These are phyloP conservation scores for Nakazawaea populi DNA, from an alignment of 805 yeast species.

Conservation along the genomic window DNA sequence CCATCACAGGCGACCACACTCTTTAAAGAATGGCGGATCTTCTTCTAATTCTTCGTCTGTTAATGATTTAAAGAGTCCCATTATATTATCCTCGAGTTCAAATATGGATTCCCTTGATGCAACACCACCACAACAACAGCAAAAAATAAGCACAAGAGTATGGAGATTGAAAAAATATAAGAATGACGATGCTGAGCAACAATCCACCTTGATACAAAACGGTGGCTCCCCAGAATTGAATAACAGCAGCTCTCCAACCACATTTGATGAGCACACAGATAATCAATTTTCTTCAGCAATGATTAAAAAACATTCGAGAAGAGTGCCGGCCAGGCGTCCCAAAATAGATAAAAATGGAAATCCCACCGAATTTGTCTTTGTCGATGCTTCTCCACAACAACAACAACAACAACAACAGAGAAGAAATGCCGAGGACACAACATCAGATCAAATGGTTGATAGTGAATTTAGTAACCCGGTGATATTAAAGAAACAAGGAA, in stretches of 20 bases:
- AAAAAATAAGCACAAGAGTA: conserved; percentile 11
- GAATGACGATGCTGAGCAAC: conserved; percentile 26
- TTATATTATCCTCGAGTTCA: neutral
- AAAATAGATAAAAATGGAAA: conserved; percentile 24
- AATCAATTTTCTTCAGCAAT: neutral
- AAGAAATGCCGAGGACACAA: neutral
- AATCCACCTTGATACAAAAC: conserved; percentile 23
- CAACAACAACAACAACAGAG: neutral
- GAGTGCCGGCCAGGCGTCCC: conserved; percentile 20
- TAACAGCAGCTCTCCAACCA: neutral
- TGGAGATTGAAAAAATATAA: conserved; percentile 26
- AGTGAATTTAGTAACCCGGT: neutral
- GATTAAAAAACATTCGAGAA: conserved; percentile 12
- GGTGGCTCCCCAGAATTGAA: neutral
- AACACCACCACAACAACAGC: neutral
- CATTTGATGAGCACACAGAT: neutral
- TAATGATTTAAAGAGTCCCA: conserved; percentile 1
- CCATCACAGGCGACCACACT: neutral
- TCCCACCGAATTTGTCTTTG: conserved; percentile 27
- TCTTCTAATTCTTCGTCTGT: neutral
- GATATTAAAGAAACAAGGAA: neutral
- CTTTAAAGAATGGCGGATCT: neutral
- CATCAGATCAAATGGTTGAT: neutral
- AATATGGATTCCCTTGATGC: neutral
- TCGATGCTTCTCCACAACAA: conserved; percentile 18